Evolutionary conservation across 768 basidiomycete species (phyloP), one percentile per base, ranked within the genome.

Genomic region (Pisolithus microcarpus): DNA sequence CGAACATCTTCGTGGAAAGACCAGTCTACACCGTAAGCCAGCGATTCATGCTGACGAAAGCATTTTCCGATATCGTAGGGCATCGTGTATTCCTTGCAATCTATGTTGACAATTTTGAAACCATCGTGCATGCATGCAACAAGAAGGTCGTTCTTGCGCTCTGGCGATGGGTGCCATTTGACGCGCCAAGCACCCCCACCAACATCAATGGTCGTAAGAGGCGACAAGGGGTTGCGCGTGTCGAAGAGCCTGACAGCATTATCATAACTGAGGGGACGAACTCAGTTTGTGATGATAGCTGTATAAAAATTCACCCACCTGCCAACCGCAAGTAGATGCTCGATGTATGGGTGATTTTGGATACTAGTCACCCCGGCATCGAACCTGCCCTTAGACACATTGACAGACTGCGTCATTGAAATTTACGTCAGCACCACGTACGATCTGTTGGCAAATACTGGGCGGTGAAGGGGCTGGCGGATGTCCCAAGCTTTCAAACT

Each of bases 71-170:
- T 69, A 39, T 74, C 64, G 47, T 73, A 68, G 43, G 56, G 19
- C 5, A 52, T 42, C 21, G 49, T 64, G 30, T 54, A 54, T 28
- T 42, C 43, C 30, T 39, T 36, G 21, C 48, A 57, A 24, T 51
- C 49, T 38, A 63, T 62, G 49, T 50, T 67, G 52, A 89, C 65
- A 6, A 95, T 74, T 63, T 96, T 96, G 77, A 91, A 94, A 9
- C 95, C 94, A 55, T 92, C 92, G 62, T 95, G 94, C 96, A 98
- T 99, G 62, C 89, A 92, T 0, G 94, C 96, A n/a, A 92, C 82
- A 18, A 97, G 77, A 2, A 98, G 74, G 60, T 94, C 88, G 36
- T 77, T 60, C 55, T 75, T 78, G 42, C 92, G 77, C n/a, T 61
- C 57, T 2, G 74, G 56, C 5, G 77, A 78, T 7, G 94, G 92